Percentiles rank a stretch among this genome's conserved stretches.
These are phyloP conservation scores for Vanilla planifolia DNA, from an alignment of 106 monocot genomes.

Conservation along the genomic window DNA sequence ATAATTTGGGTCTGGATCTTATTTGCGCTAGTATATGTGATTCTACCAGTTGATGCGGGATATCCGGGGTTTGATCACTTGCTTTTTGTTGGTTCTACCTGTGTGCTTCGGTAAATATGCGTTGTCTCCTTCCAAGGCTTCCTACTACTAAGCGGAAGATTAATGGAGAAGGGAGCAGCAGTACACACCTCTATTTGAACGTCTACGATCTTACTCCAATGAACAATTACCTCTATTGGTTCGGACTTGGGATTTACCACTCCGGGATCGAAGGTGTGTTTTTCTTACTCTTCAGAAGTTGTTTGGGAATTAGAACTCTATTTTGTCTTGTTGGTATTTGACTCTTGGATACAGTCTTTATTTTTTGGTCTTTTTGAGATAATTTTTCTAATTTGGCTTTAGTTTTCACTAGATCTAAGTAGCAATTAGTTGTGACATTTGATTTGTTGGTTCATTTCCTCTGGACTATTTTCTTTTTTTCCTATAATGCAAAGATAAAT, in stretches of 20 bases:
- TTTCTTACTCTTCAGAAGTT: background rate
- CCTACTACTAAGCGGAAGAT: constrained; percentile 5
- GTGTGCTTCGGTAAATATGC: constrained; percentile 10
- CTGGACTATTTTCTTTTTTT: too few relatives aligned
- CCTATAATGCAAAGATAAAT: too few relatives aligned
- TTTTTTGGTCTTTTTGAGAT: too few relatives aligned
- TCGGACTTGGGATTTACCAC: constrained; percentile 82
- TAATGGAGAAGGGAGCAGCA: constrained; percentile 5
- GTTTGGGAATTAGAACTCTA: too few relatives aligned
- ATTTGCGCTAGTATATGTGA: background rate
- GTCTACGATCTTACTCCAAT: constrained; percentile 75
- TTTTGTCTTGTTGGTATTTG: too few relatives aligned
- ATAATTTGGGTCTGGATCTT: background rate
- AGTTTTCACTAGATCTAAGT: too few relatives aligned
- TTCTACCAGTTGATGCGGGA: background rate
- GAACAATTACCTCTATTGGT: constrained; percentile 78
- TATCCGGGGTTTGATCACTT: background rate
- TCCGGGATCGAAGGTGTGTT: constrained; percentile 84
- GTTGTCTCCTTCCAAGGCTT: constrained; percentile 9
- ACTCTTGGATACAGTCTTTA: too few relatives aligned
- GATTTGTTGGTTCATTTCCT: too few relatives aligned
- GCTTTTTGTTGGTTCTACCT: background rate
- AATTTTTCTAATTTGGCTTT: too few relatives aligned
- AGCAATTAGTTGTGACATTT: too few relatives aligned
- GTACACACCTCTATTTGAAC: constrained; percentile 49